Conservation (phyloP, 2,329 filamentous ascomycete genomes). For the Parascedosporium putredinis region DNA sequence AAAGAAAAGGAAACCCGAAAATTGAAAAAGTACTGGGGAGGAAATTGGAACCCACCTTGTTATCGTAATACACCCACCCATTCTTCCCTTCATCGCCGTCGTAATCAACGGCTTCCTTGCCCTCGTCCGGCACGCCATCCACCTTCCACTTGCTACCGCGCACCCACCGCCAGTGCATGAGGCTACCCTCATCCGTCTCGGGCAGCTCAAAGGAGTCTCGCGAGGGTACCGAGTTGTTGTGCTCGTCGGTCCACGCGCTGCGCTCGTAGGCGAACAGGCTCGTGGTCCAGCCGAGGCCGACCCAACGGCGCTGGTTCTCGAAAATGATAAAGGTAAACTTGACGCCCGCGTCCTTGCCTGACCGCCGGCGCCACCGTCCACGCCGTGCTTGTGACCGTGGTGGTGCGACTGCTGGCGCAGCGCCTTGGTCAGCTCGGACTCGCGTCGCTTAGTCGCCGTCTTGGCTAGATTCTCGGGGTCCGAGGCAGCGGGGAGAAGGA, state of each 20-base stretch:
- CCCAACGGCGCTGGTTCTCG: constrained; percentile 92
- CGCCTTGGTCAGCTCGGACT: constrained; percentile 38
- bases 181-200: constrained; percentile 48
- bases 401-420: constrained; percentile 21
- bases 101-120: constrained; percentile 32
- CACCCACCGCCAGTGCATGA: constrained; percentile 64
- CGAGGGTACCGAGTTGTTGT: constrained; percentile 67
- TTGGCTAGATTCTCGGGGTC: constrained; percentile 12
- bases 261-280: constrained; percentile 86
- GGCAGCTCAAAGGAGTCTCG: constrained; percentile 60
- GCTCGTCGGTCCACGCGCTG: constrained; percentile 89
- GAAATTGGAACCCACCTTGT: constrained; percentile 53
- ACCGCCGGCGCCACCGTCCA: constrained; percentile 36
- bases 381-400: constrained; percentile 21
- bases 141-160: constrained; percentile 78
- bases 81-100: constrained; percentile 52
- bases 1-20: too few relatives aligned
- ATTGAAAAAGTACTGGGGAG: not conserved
- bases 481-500: constrained; percentile 13
- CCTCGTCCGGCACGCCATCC: constrained; percentile 57
- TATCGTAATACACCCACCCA: constrained; percentile 97
- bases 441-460: constrained; percentile 19
- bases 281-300: constrained; percentile 89
- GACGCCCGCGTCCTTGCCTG: constrained; percentile 49
- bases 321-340: constrained; percentile 95